Conservation (phyloP, 2,329 filamentous ascomycete species). For the Didymella glomerata region DNA sequence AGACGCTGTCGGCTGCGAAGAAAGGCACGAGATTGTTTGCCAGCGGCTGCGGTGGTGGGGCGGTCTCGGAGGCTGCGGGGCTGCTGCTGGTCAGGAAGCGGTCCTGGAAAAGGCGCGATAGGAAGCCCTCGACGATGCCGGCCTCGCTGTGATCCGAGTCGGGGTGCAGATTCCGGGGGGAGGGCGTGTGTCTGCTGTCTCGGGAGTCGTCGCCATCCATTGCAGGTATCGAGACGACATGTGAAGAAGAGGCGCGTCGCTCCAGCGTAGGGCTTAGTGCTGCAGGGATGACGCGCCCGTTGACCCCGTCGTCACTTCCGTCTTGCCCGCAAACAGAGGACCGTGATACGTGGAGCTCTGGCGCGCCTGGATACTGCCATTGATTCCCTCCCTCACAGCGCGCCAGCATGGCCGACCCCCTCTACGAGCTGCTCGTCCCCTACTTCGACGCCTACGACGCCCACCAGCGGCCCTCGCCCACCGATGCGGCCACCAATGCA, state of each 20-base stretch:
- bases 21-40: slow-evolving; percentile 33
- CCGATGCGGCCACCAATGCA: slow-evolving; percentile 65
- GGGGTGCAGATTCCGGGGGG: slow-evolving; percentile 11
- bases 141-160: slow-evolving; percentile 4
- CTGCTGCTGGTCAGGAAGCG: slow-evolving; percentile 28
- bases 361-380: background rate
- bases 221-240: slow-evolving; percentile 19
- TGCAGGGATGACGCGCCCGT: slow-evolving; percentile 1
- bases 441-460: slow-evolving; percentile 63
- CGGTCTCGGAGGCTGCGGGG: slow-evolving; percentile 25
- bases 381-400: background rate
- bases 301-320: slow-evolving; percentile 23
- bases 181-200: slow-evolving; percentile 13
- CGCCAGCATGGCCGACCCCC: slow-evolving; percentile 61
- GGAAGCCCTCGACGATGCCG: slow-evolving; percentile 29
- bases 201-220: slow-evolving; percentile 25
- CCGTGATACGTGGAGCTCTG: background rate
- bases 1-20: slow-evolving; percentile 32
- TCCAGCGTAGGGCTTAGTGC: slow-evolving; percentile 13
- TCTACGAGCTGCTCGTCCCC: slow-evolving; percentile 76
- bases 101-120: slow-evolving; percentile 36
- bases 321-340: slow-evolving; percentile 20
- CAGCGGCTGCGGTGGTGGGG: slow-evolving; percentile 27
- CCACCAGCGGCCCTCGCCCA: slow-evolving; percentile 51
- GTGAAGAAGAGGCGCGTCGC: slow-evolving; percentile 24